Conservation (phyloP, 352 stramenopile genomes). For the Pythium folliculosum region DNA sequence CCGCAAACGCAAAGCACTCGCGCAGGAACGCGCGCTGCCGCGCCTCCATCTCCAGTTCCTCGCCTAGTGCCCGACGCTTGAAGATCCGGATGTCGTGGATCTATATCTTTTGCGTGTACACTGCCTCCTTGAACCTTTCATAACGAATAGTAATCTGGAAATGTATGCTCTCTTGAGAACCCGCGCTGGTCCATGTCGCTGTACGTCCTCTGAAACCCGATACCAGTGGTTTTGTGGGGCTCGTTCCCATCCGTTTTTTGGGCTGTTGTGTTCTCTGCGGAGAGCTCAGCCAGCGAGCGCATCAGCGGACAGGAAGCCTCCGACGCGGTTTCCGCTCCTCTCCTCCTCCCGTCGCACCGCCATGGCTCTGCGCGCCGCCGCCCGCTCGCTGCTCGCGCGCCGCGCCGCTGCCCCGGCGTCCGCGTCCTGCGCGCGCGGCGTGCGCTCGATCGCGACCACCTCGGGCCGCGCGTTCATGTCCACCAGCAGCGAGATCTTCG, state of each 20-base stretch:
- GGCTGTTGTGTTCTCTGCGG: neutral
- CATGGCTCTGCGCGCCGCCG: conserved; percentile 25
- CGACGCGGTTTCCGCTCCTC: neutral
- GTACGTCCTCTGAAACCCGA: conserved; percentile 13
- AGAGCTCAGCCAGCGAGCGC: neutral
- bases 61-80: neutral
- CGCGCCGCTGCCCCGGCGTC: conserved; percentile 2
- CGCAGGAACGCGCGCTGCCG: conserved; percentile 33
- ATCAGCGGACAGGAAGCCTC: neutral
- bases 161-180: conserved; percentile 16
- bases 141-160: conserved; percentile 6
- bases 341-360: neutral
- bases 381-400: conserved; percentile 18
- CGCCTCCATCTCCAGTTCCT: neutral
- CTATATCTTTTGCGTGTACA: conserved; percentile 13
- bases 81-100: neutral
- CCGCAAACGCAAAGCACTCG: conserved; percentile 52
- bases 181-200: neutral
- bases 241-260: conserved; percentile 37
- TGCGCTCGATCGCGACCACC: conserved; percentile 17
- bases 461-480: conserved; percentile 67
- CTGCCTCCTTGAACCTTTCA: neutral
- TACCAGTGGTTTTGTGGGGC: conserved; percentile 9
- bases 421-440: conserved; percentile 9
- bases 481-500: conserved; percentile 65